Base-by-base conservation (phyloP, 1,139 yeast species). In the Yamadazyma pseudoaaseri region DNA sequence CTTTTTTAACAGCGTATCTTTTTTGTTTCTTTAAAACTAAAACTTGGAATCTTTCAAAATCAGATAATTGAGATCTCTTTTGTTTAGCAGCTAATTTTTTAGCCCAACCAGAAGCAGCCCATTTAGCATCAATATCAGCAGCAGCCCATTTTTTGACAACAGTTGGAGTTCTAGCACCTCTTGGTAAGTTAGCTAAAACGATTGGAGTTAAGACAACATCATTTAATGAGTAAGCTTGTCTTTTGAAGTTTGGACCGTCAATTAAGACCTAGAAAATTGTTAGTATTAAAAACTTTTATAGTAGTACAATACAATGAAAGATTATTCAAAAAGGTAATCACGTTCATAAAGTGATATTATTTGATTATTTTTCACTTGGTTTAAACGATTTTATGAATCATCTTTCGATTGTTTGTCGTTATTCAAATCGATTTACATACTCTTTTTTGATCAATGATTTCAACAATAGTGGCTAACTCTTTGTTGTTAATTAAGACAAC, bases 1-100 rank as follows among this genome's bases (percentile, higher is more conserved):
- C 71, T 60, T 87, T 90, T 79, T 85, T 86, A 64, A 90, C 90
- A 73, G 92, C 89, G 67, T 70, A 82, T 78, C 92, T 85, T 76
- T 87, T 87, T 81, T 90, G 96, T 82, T 89, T 92, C 86, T 86
- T 90, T 71, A 87, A 83, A 58, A 87, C 94, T 70, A 86, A 69
- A 59, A 90, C 98, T 81, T 92, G 97, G 97, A 92, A 92, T 83
- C 99, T 90, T 80, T 92, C 97, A 63, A 92, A 92, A 76, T 92
- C 99, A 57, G 92, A 67, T 69, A 94, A 84, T 65, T 83, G 76
- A 60, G 94, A 72, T 81, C 98, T 86, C 73, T 82, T 87, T 73
- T 85, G 81, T 73, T 85, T 87, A 71, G 86, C 83, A 64, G 95
- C 96, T 63, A 92, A 83, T 80, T 87, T 89, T 86, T 92, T 86